A percentile compares a stretch with the other conserved stretches of the same genome.
These are phyloP conservation scores for Spirogloea muscicola DNA, from an alignment of 139 green algal genomes.

Conservation along the genomic window DNA sequence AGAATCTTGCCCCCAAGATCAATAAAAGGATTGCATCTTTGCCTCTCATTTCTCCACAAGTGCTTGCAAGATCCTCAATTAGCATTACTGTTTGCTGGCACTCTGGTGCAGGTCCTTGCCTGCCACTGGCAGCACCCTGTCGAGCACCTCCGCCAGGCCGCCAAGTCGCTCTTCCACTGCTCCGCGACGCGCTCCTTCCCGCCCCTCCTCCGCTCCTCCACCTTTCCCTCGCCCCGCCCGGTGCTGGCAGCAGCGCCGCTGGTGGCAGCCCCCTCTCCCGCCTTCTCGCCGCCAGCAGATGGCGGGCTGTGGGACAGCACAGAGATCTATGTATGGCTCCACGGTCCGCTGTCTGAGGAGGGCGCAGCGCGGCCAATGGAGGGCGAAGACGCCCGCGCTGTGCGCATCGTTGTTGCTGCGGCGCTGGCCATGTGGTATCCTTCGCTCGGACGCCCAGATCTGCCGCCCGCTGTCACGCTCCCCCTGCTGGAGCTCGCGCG, in stretches of 20 bases:
- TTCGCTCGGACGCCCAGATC: constrained; percentile 15
- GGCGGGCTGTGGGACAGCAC: too few species aligned
- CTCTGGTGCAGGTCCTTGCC: constrained; percentile 10
- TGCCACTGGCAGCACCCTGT: constrained; percentile 33
- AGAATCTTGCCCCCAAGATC: too few species aligned
- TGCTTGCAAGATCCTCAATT: neutral
- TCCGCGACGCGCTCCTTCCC: constrained; percentile 16
- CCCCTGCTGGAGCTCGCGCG: constrained; percentile 20
- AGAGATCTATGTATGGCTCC: too few species aligned
- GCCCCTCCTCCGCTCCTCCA: constrained; percentile 1
- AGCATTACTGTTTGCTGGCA: too few species aligned
- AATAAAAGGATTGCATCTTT: too few species aligned
- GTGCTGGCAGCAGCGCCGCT: too few species aligned
- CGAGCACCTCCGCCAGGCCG: constrained; percentile 10
- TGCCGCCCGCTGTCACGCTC: constrained; percentile 13
- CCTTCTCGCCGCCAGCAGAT: too few species aligned
- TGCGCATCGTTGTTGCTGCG: constrained; percentile 16
- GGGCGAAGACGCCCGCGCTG: constrained; percentile 2
- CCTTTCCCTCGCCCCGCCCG: constrained; percentile 15
- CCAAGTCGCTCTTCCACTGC: constrained; percentile 39
- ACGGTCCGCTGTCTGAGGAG: too few species aligned
- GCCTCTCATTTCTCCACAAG: neutral
- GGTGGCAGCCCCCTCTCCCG: too few species aligned
- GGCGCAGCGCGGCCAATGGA: too few species aligned
- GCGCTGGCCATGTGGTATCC: constrained; percentile 36